These are phyloP conservation scores for Beta corolliflora DNA, from an alignment of 179 eudicot species.

Conservation along the genomic window DNA sequence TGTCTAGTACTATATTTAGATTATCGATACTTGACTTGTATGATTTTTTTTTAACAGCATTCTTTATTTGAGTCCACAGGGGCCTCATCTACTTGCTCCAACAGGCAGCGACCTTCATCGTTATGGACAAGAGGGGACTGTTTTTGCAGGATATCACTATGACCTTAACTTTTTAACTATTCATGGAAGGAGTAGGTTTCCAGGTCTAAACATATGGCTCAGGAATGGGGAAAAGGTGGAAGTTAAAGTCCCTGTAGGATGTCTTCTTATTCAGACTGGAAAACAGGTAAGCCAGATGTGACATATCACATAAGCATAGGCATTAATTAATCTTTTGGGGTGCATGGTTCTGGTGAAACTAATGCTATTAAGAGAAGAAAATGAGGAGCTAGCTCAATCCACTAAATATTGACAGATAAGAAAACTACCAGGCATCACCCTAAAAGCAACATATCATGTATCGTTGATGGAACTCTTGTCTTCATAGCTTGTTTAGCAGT, in stretches of 20 bases:
- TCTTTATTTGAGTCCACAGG: constrained; percentile 46
- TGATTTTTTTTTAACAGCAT: background rate
- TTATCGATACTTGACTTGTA: background rate
- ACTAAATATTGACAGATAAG: background rate
- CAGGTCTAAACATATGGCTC: constrained; percentile 94
- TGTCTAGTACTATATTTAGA: background rate
- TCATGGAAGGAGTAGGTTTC: constrained; percentile 95
- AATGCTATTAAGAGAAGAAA: background rate
- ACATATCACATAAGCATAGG: background rate
- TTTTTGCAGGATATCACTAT: constrained; percentile 98
- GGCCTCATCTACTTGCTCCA: constrained; percentile 97
- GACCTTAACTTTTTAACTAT: constrained; percentile 95
- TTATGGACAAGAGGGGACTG: constrained; percentile 78
- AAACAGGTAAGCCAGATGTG: constrained; percentile 61
- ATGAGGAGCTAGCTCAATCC: background rate
- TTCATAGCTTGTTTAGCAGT: background rate
- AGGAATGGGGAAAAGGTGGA: constrained; percentile 88
- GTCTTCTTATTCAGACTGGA: constrained; percentile 98
- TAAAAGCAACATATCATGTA: background rate
- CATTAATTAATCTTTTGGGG: background rate
- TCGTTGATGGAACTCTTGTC: background rate
- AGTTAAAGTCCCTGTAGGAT: constrained; percentile 94
- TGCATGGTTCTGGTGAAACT: background rate
- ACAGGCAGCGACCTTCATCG: constrained; percentile 91
- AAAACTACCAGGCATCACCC: background rate